Evolutionary conservation across 169 alveolate species (phyloP), one percentile per base, ranked within the genome.

Genomic region (Eimeria praecox): DNA sequence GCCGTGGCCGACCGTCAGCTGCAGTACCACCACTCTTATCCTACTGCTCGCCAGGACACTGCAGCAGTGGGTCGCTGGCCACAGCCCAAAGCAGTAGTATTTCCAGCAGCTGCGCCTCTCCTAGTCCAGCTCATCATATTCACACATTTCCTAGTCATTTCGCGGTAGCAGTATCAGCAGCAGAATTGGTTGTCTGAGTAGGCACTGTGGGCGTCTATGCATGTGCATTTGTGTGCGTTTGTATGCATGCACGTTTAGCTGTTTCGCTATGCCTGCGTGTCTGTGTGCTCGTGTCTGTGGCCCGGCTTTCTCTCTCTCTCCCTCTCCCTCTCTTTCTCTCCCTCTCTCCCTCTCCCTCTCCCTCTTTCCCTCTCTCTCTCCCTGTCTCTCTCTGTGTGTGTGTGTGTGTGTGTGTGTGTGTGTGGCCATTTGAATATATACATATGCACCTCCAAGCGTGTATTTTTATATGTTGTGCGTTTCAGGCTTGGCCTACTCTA

Each of bases 1-100:
- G 20, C 66, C 38, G 82, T 87, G 93, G 93, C 66, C 93, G 42
- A 22, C 6, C n/a, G 35, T 87, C 20, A 87, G 83, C 93, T 87
- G 93, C 82, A 64, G 83, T 83, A 87, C 93, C 66, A 83, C 93
- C 64, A 87, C 93, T 27, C 93, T 87, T 66, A 87, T 87, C 80
- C 80, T 87, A 46, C 93, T 87, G 20, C 93, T 87, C 64, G 73
- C 93, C 56, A 87, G 93, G 93, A 62, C 93, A 12, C 30, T 87
- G 82, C 93, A 87, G 42, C 93, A 87, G 93, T 87, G 69, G 35
- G 93, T 33, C 80, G 12, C 62, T 71, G 24, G 83, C 83, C 3
- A 24, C 78, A 35, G 78, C 78, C 64, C 91, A 38, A 5, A 52
- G 78, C 92, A 12, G 64, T 56, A 35, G 56, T 56, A 85, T 52